These are phyloP conservation scores for Colletotrichum truncatum DNA, from an alignment of 2,329 filamentous ascomycete genomes.

Conservation along the genomic window DNA sequence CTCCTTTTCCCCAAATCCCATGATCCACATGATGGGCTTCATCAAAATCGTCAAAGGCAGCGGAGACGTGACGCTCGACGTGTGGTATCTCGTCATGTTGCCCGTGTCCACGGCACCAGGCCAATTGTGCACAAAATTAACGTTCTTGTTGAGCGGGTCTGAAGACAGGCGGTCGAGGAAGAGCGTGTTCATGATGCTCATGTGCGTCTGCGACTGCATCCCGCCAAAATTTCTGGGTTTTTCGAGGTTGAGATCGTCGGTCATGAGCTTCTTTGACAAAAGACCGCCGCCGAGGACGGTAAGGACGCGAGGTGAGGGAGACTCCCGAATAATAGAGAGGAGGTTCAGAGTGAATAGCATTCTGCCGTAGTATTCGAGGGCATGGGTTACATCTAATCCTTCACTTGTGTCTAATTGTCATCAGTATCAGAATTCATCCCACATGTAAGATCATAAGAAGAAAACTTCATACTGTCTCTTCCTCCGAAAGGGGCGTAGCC, in stretches of 20 bases:
- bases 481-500: constrained; percentile 53
- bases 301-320: constrained; percentile 35
- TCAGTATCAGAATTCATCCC: not conserved
- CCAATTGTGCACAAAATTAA: constrained; percentile 41
- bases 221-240: constrained; percentile 33
- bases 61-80: constrained; percentile 3
- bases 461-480: constrained; percentile 31
- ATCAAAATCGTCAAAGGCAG: constrained; percentile 14
- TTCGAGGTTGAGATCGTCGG: constrained; percentile 36
- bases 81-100: constrained; percentile 17
- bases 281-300: constrained; percentile 36
- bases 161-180: constrained; percentile 35
- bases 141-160: constrained; percentile 10
- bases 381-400: constrained; percentile 50
- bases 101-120: constrained; percentile 40
- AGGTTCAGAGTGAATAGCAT: constrained; percentile 50
- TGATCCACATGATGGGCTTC: constrained; percentile 20
- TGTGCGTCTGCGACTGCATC: constrained; percentile 31
- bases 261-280: constrained; percentile 31
- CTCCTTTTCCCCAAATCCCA: constrained; percentile 7
- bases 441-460: accelerated
- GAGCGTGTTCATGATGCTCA: constrained; percentile 34
- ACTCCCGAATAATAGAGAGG: constrained; percentile 46
- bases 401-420: constrained; percentile 46
- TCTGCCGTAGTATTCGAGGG: constrained; percentile 52